A percentile compares a stretch with the other conserved stretches of the same genome.
These are phyloP conservation scores for Obba rivulosa DNA, from an alignment of 768 basidiomycete genomes.

Conservation along the genomic window DNA sequence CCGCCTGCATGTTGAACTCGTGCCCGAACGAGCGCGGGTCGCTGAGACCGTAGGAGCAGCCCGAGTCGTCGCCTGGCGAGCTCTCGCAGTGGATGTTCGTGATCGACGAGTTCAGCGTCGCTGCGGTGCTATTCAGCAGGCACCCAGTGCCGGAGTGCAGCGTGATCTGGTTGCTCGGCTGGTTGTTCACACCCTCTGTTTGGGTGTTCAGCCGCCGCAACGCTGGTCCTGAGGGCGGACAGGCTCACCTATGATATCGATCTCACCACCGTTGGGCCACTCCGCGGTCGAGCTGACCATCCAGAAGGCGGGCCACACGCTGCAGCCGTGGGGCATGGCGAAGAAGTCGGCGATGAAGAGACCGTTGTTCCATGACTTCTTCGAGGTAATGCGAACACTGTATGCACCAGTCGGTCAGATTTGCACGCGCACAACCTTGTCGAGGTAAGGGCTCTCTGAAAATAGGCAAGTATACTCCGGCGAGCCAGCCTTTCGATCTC, in stretches of 20 bases:
- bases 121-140: constrained; percentile 23
- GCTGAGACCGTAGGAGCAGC: constrained; percentile 35
- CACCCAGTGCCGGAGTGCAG: constrained; percentile 37
- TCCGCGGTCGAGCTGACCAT: constrained; percentile 20
- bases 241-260: constrained; percentile 24
- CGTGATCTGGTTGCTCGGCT: constrained; percentile 37
- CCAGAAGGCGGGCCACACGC: constrained; percentile 59
- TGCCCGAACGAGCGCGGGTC: constrained; percentile 33
- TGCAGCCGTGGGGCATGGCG: constrained; percentile 68
- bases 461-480: no score
- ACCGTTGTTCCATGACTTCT: constrained; percentile 58
- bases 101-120: constrained; percentile 23
- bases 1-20: constrained; percentile 36
- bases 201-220: neutral
- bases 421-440: neutral
- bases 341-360: constrained; percentile 72
- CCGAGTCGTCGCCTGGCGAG: constrained; percentile 27
- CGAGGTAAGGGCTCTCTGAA: neutral
- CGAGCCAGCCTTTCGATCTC: no score
- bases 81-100: constrained; percentile 28
- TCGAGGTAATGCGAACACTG: constrained; percentile 65
- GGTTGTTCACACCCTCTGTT: constrained; percentile 38
- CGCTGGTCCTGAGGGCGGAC: neutral
- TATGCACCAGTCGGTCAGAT: no score
- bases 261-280: constrained; percentile 24